These are phyloP conservation scores for Parascedosporium putredinis DNA, from an alignment of 2,329 filamentous ascomycete genomes.

Conservation along the genomic window DNA sequence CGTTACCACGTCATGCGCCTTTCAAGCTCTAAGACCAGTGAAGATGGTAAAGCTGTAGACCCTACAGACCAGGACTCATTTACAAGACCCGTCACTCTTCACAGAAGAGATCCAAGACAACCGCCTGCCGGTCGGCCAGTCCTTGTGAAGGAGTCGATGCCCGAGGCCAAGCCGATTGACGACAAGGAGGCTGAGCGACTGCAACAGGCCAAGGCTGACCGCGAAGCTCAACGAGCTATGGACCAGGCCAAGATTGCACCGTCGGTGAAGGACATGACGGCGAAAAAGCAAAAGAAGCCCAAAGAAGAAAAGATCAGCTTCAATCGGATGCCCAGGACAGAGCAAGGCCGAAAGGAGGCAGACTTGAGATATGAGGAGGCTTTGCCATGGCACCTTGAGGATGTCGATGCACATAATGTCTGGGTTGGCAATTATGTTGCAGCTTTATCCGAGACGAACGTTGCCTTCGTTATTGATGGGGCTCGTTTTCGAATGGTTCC, in stretches of 20 bases:
- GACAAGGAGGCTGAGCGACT: constrained; percentile 51
- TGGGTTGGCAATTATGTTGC: constrained; percentile 90
- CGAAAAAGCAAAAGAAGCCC: constrained; percentile 57
- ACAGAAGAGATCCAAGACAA: constrained; percentile 75
- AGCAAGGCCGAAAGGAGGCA: constrained; percentile 66
- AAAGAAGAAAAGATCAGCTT: constrained; percentile 81
- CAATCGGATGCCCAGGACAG: constrained; percentile 66
- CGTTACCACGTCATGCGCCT: constrained; percentile 85
- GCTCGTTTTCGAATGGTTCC: constrained; percentile 75
- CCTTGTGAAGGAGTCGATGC: constrained; percentile 28
- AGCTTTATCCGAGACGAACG: constrained; percentile 74
- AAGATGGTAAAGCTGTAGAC: constrained; percentile 53
- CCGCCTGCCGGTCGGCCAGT: constrained; percentile 52
- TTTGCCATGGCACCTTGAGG: constrained; percentile 91
- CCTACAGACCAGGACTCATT: constrained; percentile 65
- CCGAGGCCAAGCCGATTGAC: constrained; percentile 33
- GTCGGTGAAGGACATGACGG: constrained; percentile 50
- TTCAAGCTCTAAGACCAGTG: constrained; percentile 38
- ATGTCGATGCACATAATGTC: constrained; percentile 88
- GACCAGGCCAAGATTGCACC: constrained; percentile 92
- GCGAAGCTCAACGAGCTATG: constrained; percentile 74
- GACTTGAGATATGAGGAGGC: constrained; percentile 86
- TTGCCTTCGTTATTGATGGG: constrained; percentile 64
- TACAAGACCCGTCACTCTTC: constrained; percentile 75
- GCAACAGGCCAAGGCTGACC: constrained; percentile 65